Evolutionary conservation across 768 basidiomycete species (phyloP), one percentile per base, ranked within the genome.

Genomic region (Serendipita vermifera): DNA sequence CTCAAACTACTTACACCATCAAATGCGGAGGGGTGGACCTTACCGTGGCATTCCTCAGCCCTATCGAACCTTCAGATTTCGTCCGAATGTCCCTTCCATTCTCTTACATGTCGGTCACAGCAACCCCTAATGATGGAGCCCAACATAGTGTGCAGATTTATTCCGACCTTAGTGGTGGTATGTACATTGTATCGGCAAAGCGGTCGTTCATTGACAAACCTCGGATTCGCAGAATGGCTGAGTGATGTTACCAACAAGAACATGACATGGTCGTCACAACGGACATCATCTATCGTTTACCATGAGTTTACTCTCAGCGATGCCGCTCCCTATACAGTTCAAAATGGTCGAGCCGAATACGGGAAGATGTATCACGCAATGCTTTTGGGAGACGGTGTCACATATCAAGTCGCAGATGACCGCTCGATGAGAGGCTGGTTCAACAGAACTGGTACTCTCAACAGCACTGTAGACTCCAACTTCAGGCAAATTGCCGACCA

Each of bases 211-310:
- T 17, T 40, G 39, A 40, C 4, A 15, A 5, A 5, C 39, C 26
- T 40, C 26, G 5, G 17, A 5, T 20, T n/a, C 27, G 31, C 24
- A 51, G 46, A 51, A 31, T 51, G 33, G 41, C 29, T 31, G 40
- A 24, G 51, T 7, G 46, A 31, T n/a, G 35, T 7, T 33, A 48
- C 46, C 33, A 74, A 73, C 72, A 73, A 38, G 71, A 22, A 24
- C 9, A 40, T 51, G 26, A 57, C 31, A 15, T 59, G 58, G 58
- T 33, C 38, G n/a, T 43, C 55, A 33, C 38, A 41, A 5, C 32
- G 26, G 11, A n/a, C 9, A 26, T 43, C 40, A 26, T 33, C 3
- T 5, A 27, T 51, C 22, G 35, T 59, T 36, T 29, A 33, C 20
- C 55, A 56, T 31, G 14, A 48, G 22, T 33, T 46, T 3, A 33